Evolutionary conservation across 257 asterid genomes (phyloP).

Genomic region (Leonotis leonurus): DNA sequence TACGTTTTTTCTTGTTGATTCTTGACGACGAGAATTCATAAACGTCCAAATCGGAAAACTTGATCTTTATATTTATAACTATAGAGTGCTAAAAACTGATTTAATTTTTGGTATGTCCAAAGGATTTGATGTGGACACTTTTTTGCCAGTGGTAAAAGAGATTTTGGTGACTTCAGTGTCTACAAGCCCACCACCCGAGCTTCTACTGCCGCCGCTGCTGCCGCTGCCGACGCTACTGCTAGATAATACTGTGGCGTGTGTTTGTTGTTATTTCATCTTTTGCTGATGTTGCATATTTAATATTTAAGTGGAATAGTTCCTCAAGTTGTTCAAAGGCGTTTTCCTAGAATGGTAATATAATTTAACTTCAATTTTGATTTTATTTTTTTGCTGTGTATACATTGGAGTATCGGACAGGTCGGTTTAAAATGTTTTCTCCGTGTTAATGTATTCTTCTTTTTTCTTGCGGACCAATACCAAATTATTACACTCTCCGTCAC

Average conservation of each 20-base stretch:
- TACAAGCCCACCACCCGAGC: constrained; percentile 48
- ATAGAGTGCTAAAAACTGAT: neutral
- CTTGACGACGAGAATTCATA: neutral
- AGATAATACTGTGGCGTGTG: neutral
- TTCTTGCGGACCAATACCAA: no score
- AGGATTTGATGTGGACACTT: constrained; percentile 48
- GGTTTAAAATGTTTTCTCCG: no score
- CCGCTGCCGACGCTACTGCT: constrained; percentile 4
- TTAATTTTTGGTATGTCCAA: constrained; percentile 24
- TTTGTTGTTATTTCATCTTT: neutral
- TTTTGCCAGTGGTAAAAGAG: constrained; percentile 88
- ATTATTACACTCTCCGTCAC: no score
- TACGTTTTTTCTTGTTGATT: neutral
- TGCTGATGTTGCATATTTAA: neutral
- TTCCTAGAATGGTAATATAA: neutral
- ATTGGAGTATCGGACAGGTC: no score
- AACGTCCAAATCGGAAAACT: neutral
- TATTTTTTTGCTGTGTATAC: neutral
- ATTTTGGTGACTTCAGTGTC: constrained; percentile 82
- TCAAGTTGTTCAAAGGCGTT: neutral
- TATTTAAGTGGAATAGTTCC: neutral
- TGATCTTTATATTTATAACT: no score
- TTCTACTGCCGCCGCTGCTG: constrained; percentile 21
- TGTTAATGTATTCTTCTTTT: no score
- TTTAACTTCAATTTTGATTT: neutral